Base-by-base conservation (phyloP, 2,329 filamentous ascomycete genomes). In the Myriosclerotinia curreyana region DNA sequence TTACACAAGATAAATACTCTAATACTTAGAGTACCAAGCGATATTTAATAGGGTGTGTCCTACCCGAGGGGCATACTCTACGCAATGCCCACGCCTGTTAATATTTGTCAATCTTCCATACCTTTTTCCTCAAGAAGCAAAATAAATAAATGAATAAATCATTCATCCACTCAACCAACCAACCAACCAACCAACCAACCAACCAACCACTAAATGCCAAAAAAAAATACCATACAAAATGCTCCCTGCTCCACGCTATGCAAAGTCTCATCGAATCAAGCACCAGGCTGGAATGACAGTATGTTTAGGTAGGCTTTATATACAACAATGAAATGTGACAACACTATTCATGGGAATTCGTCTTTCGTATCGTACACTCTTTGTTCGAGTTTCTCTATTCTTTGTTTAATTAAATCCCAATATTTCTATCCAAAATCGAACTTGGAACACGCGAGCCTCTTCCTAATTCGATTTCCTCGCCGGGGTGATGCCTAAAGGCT, bases 401-500 rank as follows among this genome's bases (percentile, higher is more conserved):
- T 14, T 36, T 38, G 0, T 59, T 59, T 48, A 62, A 70, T 54
- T 64, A 64, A 60, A 72, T 59, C 49, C 70, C 69, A 22, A 69
- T 66, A 50, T 72, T 74, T 60, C 65, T 69, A 52, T 74, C 71
- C 54, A 75, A 61, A 42, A 75, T 70, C n/a, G 52, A 65, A 53
- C 73, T 74, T 15, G 73, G 69, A 20, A 75, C 69, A 60, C 73
- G 65, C 4, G 69, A 69, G 11, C 72, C 73, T 25, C 64, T 55
- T 12, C 61, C 64, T 11, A 74, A 68, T 31, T 69, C 62, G 8
- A 75, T 61, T 62, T 74, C 73, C 7, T 74, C 68, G 5, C 74
- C 74, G 4, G 73, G 74, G 65, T 75, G 74, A 22, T 69, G 66
- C 49, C 62, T 65, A 64, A 75, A 75, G 6, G 71, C 71, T 7